A percentile compares a stretch with the other conserved stretches of the same genome.
phyloP scores from a whole-genome alignment of 2,329 filamentous ascomycete species.

The Juglanconis oblonga region DNA sequence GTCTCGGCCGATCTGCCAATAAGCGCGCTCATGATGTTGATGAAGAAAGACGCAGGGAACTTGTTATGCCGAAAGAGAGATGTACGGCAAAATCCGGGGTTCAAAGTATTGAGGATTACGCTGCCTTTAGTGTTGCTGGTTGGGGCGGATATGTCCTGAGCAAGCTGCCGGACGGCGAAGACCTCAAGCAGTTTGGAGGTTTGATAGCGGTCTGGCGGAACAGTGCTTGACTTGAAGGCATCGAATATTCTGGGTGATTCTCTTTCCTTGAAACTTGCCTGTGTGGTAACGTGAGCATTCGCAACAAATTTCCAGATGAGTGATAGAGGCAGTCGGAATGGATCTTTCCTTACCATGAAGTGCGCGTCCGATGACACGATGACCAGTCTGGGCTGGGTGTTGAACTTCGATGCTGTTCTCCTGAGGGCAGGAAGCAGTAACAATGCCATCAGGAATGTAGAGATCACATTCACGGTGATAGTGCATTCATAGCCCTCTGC shows the following conservation, averaged over 20 bases:
- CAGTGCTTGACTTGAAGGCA: constrained; percentile 27
- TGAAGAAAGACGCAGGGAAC: constrained; percentile 3
- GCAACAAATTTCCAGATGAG: not conserved
- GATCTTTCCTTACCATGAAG: constrained; percentile 22
- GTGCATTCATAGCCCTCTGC: constrained; percentile 40
- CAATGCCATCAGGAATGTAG: constrained; percentile 42
- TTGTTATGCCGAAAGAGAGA: constrained; percentile 32
- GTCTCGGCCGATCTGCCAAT: constrained; percentile 36
- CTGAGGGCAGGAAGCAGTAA: constrained; percentile 40
- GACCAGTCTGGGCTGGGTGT: constrained; percentile 33
- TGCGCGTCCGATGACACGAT: constrained; percentile 40
- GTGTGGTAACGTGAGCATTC: constrained; percentile 14
- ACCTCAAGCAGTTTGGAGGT: constrained; percentile 33
- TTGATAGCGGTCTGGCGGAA: constrained; percentile 32
- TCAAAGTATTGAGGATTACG: constrained; percentile 36
- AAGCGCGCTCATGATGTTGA: constrained; percentile 10
- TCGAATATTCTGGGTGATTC: constrained; percentile 31
- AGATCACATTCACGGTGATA: constrained; percentile 46
- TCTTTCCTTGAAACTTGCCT: constrained; percentile 33
- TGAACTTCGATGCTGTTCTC: constrained; percentile 30
- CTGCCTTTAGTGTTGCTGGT: constrained; percentile 26
- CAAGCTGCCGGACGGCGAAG: constrained; percentile 32
- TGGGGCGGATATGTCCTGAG: constrained; percentile 24
- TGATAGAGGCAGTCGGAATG: not conserved
- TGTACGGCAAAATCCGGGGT: constrained; percentile 40